These are phyloP conservation scores for Miamiensis avidus DNA, from an alignment of 169 alveolate genomes.

Conservation along the genomic window DNA sequence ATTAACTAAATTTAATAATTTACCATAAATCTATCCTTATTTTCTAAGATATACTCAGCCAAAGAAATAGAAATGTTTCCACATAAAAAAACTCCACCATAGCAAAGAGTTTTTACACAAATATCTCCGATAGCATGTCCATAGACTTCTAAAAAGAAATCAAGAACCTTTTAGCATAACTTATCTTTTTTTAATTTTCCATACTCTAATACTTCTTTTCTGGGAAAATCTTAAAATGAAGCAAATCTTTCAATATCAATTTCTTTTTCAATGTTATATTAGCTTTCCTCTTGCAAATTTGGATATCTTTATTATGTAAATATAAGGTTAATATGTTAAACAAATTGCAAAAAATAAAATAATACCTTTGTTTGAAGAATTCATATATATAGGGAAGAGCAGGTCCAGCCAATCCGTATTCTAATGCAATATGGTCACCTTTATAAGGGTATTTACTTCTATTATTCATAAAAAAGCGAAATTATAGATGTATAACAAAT, in stretches of 20 bases:
- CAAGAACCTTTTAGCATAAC: constrained; percentile 12
- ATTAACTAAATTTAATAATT: too few relatives aligned
- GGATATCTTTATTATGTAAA: neutral
- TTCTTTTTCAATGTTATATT: constrained; percentile 14
- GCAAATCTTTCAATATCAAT: neutral
- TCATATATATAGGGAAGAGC: constrained; percentile 23
- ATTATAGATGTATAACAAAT: neutral
- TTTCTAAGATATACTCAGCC: constrained; percentile 6
- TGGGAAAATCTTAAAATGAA: constrained; percentile 1
- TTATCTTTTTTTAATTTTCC: neutral
- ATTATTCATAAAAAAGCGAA: neutral
- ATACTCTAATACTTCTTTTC: constrained; percentile 4
- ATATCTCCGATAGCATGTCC: constrained; percentile 32
- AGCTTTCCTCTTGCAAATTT: neutral
- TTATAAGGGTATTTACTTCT: constrained; percentile 2
- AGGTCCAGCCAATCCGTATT: constrained; percentile 21
- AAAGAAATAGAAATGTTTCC: constrained; percentile 18
- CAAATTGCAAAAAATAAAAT: neutral
- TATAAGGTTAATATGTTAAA: too few relatives aligned
- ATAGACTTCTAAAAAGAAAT: constrained; percentile 8
- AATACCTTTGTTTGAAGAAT: constrained; percentile 11
- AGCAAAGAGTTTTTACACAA: constrained; percentile 13
- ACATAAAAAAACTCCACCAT: constrained; percentile 13
- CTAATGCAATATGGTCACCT: constrained; percentile 16
- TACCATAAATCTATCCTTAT: constrained; percentile 4